Evolutionary conservation across 2,329 filamentous ascomycete species (phyloP), one percentile per base, ranked within the genome.

Genomic region (Lanzia echinophila): DNA sequence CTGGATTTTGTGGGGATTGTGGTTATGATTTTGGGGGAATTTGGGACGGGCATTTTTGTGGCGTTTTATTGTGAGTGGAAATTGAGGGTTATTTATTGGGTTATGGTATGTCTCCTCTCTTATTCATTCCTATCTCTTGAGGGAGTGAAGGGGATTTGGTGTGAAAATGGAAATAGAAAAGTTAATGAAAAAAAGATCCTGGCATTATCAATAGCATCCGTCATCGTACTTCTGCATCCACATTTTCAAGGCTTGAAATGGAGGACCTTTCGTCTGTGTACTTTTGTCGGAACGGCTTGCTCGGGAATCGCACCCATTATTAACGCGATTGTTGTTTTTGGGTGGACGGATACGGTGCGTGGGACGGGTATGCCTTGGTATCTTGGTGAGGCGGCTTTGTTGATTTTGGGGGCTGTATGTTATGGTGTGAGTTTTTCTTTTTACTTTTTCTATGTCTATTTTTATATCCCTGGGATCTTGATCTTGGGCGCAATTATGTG

Each of bases 331-430:
- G 17, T 43, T 19, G 15, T 49, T 49, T 54, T 54, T 54, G 51
- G 51, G 13, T 54, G 44, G 44, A 3, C 11, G 19, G 22, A 50
- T 5, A 39, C 34, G 5, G 34, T 49, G 33, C 43, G 28, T 7
- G 47, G 55, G 12, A 51, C 58, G 6, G 59, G 60, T 1, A 54
- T 59, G 55, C 45, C 47, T 12, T 62, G 53, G 55, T 63, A 58
- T 47, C 42, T 61, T 31, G 32, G 45, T 1, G 60, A 62, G 31
- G 60, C 59, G 11, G 11, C 50, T 11, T 22, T 58, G n/a, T 47
- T 59, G 28, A 36, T 43, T 20, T 4, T 58, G 10, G 59, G 58
- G 6, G 54, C 53, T 2, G 6, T 19, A 3, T 2, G 24, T 41
- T 58, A 22, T 57, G 51, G 38, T 54, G 53, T 51, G 3, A 49